A percentile compares a stretch with the other conserved stretches of the same genome.
phyloP scores from a whole-genome alignment of 495 filamentous ascomycete genomes.

The Podospora pseudopauciseta region DNA sequence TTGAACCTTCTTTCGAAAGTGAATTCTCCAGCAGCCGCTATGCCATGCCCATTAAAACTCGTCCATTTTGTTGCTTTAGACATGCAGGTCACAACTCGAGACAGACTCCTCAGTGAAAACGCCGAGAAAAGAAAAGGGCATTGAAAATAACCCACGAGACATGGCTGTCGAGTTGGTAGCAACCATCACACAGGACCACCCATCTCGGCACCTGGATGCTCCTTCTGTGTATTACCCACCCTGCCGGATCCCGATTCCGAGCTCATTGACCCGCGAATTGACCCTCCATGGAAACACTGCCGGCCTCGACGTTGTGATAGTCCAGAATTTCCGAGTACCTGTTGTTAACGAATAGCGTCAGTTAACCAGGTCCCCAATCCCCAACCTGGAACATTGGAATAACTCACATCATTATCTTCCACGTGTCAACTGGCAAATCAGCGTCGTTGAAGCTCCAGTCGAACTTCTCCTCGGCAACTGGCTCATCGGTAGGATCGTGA shows the following conservation, averaged over 20 bases:
- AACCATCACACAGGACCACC: neutral
- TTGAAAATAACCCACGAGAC: neutral
- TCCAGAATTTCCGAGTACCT: slow-evolving; percentile 99
- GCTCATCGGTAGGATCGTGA: slow-evolving; percentile 95
- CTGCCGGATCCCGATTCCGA: neutral
- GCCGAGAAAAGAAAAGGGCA: neutral
- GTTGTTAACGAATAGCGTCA: neutral
- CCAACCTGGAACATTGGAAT: neutral
- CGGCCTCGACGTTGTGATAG: slow-evolving; percentile 89
- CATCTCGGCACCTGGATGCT: neutral
- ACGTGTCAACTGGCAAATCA: slow-evolving; percentile 96
- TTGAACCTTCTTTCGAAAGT: neutral
- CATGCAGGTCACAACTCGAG: neutral
- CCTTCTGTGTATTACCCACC: neutral
- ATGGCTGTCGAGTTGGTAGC: neutral
- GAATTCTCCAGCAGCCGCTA: neutral
- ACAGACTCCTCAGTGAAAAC: neutral
- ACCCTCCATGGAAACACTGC: slow-evolving; percentile 28
- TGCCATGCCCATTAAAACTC: neutral
- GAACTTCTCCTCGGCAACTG: slow-evolving; percentile 93
- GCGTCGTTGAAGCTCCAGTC: slow-evolving; percentile 99
- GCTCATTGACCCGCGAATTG: slow-evolving; percentile 41
- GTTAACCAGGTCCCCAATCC: neutral
- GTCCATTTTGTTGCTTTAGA: neutral
- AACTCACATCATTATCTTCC: slow-evolving; percentile 99